These are phyloP conservation scores for Oryza meridionalis DNA, from an alignment of 176 grass and related monocot genomes.

Conservation along the genomic window DNA sequence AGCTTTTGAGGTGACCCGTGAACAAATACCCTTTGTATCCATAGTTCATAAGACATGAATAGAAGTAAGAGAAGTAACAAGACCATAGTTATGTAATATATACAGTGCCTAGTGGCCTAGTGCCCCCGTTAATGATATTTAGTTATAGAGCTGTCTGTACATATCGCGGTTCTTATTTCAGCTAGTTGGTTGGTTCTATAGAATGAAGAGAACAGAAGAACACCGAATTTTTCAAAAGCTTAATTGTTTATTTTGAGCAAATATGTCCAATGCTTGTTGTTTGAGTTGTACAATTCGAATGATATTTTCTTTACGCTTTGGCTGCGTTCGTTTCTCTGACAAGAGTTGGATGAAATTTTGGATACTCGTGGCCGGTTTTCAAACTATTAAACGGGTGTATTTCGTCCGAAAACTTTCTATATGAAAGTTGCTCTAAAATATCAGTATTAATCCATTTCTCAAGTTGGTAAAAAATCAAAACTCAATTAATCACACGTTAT, in stretches of 20 bases:
- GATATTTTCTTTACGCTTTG: neutral
- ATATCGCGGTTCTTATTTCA: constrained; percentile 45
- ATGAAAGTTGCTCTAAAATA: too few relatives aligned
- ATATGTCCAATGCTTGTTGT: constrained; percentile 20
- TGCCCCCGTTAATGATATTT: constrained; percentile 38
- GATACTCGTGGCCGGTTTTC: too few relatives aligned
- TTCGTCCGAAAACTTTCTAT: too few relatives aligned
- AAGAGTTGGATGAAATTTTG: too few relatives aligned
- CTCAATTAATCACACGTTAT: too few relatives aligned
- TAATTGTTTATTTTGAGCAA: constrained; percentile 42
- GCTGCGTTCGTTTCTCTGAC: too few relatives aligned
- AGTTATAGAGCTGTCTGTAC: constrained; percentile 55
- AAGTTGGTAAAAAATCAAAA: too few relatives aligned
- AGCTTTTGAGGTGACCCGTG: constrained; percentile 29
- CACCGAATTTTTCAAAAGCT: constrained; percentile 2
- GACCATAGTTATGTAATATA: constrained; percentile 46
- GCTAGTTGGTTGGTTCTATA: constrained; percentile 16
- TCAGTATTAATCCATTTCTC: too few relatives aligned
- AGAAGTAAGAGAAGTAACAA: constrained; percentile 51
- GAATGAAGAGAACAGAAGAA: constrained; percentile 32
- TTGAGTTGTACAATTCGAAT: constrained; percentile 22
- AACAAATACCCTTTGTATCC: constrained; percentile 47
- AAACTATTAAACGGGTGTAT: too few relatives aligned
- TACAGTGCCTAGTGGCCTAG: constrained; percentile 33
- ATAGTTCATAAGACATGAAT: constrained; percentile 62